phyloP scores from a whole-genome alignment of 306 rosid genomes.

The Erythrophleum fordii region DNA sequence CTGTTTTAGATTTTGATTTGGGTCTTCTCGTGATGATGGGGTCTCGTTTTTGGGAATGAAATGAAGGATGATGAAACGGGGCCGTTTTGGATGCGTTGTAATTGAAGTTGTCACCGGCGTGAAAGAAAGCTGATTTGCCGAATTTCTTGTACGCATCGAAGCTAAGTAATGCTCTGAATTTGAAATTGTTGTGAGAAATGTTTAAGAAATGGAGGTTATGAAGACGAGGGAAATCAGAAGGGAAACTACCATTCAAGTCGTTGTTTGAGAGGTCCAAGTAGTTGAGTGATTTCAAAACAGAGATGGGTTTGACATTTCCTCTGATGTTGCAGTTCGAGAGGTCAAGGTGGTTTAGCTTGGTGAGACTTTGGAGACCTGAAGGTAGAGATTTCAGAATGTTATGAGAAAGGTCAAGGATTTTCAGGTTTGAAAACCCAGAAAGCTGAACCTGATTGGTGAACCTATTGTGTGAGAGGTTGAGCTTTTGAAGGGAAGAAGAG shows the following conservation, averaged over 20 bases:
- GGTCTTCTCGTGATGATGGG: neutral
- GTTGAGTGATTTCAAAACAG: constrained; percentile 55
- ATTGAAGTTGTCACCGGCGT: constrained; percentile 56
- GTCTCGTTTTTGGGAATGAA: neutral
- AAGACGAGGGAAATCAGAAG: constrained; percentile 72
- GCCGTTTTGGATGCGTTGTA: constrained; percentile 35
- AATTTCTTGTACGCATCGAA: constrained; percentile 41
- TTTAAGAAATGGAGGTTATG: constrained; percentile 52
- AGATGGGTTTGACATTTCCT: constrained; percentile 57
- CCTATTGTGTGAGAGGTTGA: constrained; percentile 77
- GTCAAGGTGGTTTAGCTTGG: constrained; percentile 53
- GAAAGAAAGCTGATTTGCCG: constrained; percentile 57
- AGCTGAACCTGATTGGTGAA: constrained; percentile 59
- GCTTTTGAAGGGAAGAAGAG: constrained; percentile 55
- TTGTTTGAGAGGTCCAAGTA: constrained; percentile 75
- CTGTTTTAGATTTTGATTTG: constrained; percentile 39
- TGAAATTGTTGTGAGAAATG: constrained; percentile 67
- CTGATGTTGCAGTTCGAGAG: constrained; percentile 61
- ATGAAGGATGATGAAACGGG: constrained; percentile 1
- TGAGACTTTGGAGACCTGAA: constrained; percentile 53
- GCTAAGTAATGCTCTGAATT: constrained; percentile 44
- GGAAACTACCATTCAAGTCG: constrained; percentile 64
- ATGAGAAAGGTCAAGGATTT: constrained; percentile 66
- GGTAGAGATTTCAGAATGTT: constrained; percentile 59
- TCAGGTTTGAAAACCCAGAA: constrained; percentile 54